A percentile compares a stretch with the other conserved stretches of the same genome.
Conservation (phyloP, 2,329 filamentous ascomycete species). For the Trichocomaceae sp. region DNA sequence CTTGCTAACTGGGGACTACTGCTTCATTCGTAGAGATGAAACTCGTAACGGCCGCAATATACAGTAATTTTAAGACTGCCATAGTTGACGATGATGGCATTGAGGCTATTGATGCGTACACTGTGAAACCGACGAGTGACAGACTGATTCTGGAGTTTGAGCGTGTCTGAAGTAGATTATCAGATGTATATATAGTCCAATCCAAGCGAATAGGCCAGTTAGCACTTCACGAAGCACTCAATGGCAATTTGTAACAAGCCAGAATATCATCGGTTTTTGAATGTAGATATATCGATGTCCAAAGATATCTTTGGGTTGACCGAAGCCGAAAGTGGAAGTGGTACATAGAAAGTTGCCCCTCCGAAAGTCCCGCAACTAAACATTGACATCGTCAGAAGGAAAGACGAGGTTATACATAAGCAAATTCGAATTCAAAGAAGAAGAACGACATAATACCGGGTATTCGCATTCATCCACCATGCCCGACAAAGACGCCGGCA, state of each 20-base stretch:
- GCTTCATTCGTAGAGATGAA: constrained; percentile 57
- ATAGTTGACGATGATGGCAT: constrained; percentile 59
- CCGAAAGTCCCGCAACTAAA: background rate
- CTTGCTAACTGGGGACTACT: background rate
- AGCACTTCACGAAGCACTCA: background rate
- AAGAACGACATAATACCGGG: background rate
- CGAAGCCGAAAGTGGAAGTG: background rate
- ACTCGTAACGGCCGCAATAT: constrained; percentile 61
- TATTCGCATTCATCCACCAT: constrained; percentile 19
- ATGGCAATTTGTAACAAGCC: no score
- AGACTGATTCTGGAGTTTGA: constrained; percentile 55
- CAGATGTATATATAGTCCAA: background rate
- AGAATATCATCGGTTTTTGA: no score
- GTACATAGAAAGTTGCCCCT: background rate
- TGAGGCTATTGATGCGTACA: constrained; percentile 60
- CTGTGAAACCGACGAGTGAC: constrained; percentile 52
- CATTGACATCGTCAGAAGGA: background rate
- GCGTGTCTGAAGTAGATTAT: constrained; percentile 14
- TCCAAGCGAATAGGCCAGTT: background rate
- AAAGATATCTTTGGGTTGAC: background rate
- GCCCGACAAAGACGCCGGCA: constrained; percentile 33
- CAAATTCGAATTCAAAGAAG: no score
- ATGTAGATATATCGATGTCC: no score
- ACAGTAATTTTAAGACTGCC: constrained; percentile 57
- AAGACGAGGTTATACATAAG: no score